These are phyloP conservation scores for Ophiostoma populinum DNA, from an alignment of 2,329 filamentous ascomycete species.

Conservation along the genomic window DNA sequence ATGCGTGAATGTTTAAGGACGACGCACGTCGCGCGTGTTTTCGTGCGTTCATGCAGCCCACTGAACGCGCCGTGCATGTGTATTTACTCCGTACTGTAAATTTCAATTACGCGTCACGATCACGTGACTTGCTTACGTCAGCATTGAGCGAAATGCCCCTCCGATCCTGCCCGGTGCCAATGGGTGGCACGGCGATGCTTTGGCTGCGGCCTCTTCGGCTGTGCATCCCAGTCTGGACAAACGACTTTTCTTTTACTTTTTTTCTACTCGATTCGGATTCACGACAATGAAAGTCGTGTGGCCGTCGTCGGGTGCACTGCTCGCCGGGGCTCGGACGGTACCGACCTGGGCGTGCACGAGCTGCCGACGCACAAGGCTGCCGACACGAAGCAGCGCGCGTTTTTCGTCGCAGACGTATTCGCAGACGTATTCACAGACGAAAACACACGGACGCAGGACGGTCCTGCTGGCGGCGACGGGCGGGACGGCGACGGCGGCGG, in stretches of 20 bases:
- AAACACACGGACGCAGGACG: too few species aligned
- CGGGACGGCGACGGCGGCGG: constrained; percentile 26
- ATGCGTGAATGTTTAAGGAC: too few species aligned
- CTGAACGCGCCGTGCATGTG: too few species aligned
- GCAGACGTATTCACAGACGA: too few species aligned
- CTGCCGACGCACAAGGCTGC: constrained; percentile 6
- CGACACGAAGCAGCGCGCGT: neutral
- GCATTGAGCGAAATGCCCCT: neutral
- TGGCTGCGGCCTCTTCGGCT: too few species aligned
- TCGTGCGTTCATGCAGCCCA: too few species aligned
- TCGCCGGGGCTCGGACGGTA: constrained; percentile 1
- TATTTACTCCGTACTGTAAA: too few species aligned
- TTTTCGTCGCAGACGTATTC: constrained; percentile 1
- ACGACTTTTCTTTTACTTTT: neutral
- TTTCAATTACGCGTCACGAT: too few species aligned
- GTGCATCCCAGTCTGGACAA: too few species aligned
- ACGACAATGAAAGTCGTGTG: neutral
- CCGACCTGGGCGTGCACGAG: constrained; percentile 9
- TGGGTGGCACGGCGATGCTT: too few species aligned
- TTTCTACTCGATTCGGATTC: neutral
- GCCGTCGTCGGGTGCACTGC: constrained; percentile 2
- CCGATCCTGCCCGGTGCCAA: constrained; percentile 6
- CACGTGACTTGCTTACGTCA: constrained; percentile 1
- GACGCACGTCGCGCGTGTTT: too few species aligned
- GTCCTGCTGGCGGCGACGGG: constrained; percentile 31